Base-by-base conservation (phyloP, 176 grass and related monocot species). In the Triticum monococcum region DNA sequence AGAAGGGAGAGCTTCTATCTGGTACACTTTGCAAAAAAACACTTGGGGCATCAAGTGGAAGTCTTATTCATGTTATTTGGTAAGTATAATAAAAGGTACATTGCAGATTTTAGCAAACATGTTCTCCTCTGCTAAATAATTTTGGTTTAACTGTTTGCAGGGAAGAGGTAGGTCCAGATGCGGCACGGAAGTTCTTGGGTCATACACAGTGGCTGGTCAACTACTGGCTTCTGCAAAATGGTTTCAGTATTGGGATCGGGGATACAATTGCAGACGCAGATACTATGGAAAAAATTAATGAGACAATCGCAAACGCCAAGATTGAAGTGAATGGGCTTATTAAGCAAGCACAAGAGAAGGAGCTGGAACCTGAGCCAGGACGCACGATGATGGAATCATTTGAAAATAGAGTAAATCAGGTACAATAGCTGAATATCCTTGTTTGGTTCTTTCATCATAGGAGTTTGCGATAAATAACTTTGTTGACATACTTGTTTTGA, bases 31-130 rank as follows among this genome's bases (percentile, higher is more conserved):
- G 96, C 79, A 98, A 98, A 86, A 98, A 88, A 75, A 88, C 82
- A 75, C 93, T 98, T 33, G 96, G 96, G 37, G 91, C 91, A 80
- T 72, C 82, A 56, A 28, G 7, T 77, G 96, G 96, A 81, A 94
- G 96, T 92, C 91, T 98, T 79, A 98, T 98, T 57, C 96, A 98
- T 91, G 92, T 96, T 73, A 98, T 98, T 79, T 98, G 96, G 96
- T 98, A 82, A 88, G 70, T 72, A 57, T 72, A 57, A 18, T 38
- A 52, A 82, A 68, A 68, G 56, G 76, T 86, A 7, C 67, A 63
- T 63, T 75, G 28, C 1, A 23, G 5, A 38, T 14, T 62, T 36
- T 64, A 12, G 5, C 62, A 6, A 26, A 46, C 9, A 32, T 78
- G 31, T 68, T 43, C 24, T 72, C 14, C 7, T 59, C 18, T 28